These are phyloP conservation scores for Tuber calosporum DNA, from an alignment of 495 filamentous ascomycete genomes.

Conservation along the genomic window DNA sequence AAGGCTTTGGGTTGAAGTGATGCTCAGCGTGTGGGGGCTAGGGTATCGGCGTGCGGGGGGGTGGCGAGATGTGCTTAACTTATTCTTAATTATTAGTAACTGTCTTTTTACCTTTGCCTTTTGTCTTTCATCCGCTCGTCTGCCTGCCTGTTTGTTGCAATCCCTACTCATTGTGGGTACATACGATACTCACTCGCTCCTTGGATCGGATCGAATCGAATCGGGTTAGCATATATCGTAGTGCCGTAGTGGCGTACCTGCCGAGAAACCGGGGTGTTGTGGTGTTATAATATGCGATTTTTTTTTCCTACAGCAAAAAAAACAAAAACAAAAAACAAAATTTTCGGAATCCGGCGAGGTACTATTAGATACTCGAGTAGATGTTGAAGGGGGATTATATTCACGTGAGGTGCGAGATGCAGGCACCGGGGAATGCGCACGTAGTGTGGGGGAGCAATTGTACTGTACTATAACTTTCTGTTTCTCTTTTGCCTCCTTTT, in stretches of 20 bases:
- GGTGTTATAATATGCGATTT: neutral
- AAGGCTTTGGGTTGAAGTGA: conserved; percentile 89
- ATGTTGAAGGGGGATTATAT: neutral
- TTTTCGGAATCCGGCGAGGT: conserved; percentile 1
- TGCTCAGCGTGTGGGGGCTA: neutral
- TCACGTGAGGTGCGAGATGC: neutral
- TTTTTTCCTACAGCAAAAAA: neutral
- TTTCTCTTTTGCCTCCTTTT: neutral
- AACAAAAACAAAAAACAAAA: neutral
- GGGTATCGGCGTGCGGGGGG: neutral
- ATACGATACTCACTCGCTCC: neutral
- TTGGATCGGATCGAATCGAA: neutral
- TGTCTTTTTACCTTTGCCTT: neutral
- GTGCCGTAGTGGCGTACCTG: neutral
- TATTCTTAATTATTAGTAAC: neutral
- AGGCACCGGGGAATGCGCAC: neutral
- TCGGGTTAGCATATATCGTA: neutral
- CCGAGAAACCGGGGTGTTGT: neutral
- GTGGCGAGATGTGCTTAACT: neutral
- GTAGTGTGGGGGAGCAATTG: neutral
- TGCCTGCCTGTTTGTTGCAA: neutral
- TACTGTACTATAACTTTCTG: no score
- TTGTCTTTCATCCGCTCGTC: neutral
- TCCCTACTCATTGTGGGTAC: neutral
- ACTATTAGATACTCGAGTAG: neutral